Conservation (phyloP, 306 rosid species). For the Rubus parviflorus region DNA sequence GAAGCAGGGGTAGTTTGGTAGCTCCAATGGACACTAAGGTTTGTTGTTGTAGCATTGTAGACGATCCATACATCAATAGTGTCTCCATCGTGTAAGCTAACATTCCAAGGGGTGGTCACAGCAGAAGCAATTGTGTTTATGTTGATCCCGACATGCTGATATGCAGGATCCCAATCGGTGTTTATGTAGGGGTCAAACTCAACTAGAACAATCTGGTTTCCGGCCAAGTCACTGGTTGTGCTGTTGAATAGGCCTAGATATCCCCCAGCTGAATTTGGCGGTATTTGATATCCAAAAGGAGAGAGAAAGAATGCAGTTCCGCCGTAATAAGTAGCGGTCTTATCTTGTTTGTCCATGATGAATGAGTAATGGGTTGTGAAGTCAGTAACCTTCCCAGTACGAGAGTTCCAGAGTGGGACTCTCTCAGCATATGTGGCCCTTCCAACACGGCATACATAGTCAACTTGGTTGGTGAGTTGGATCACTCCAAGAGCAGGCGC, state of each 20-base stretch:
- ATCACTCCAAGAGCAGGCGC: conserved; percentile 5
- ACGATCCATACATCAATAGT: not conserved
- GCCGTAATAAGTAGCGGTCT: not conserved
- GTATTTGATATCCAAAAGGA: not conserved
- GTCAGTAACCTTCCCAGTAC: not conserved
- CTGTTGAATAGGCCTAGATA: not conserved
- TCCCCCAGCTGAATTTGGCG: not conserved
- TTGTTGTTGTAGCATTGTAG: not conserved
- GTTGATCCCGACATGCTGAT: not conserved
- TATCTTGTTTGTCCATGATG: not conserved
- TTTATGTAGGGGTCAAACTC: not conserved
- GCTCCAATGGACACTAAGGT: not conserved
- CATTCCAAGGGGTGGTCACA: not conserved
- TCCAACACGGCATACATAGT: conserved; percentile 12
- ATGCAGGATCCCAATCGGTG: not conserved
- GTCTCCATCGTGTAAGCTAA: not conserved
- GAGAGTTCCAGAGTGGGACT: not conserved
- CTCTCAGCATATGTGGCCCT: conserved; percentile 9
- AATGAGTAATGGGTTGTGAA: not conserved
- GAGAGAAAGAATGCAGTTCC: not conserved
- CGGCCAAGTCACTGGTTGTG: not conserved
- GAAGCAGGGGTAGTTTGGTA: not conserved
- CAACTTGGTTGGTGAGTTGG: not conserved
- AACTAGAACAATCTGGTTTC: not conserved
- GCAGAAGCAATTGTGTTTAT: not conserved